Base-by-base conservation (phyloP, 495 filamentous ascomycete species). In the Annulohypoxylon moriforme region DNA sequence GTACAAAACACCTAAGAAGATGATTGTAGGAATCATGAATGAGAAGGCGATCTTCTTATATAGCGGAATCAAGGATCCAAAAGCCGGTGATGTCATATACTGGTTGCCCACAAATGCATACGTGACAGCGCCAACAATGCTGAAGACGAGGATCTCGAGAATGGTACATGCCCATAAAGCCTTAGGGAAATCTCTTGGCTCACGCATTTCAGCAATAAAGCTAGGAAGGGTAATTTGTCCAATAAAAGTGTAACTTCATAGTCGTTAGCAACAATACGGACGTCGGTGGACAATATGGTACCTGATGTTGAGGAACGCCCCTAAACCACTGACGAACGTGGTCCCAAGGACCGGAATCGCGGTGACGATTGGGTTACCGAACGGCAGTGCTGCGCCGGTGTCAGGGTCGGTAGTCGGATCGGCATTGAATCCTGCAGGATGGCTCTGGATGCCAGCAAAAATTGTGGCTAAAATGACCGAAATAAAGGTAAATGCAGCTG, bases 131-230 rank as follows among this genome's bases (percentile, higher is more conserved):
- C 93, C 93, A 38, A 93, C 90, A 31, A 93, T 72, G 72, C 88
- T 90, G 81, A 96, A 97, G 9, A 95, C 83, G 59, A 96, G 88
- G 57, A 96, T 83, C 74, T 97, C 93, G 59, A 90, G 89, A 58
- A 96, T 92, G 34, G 93, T 96, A 62, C 95, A 93, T 18, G 89
- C 92, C 83, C 92, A 96, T 2, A 97, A 85, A 22, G 93, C 93
- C 79, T 96, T 96, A 75, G 92, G 93, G 78, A 97, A 97, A 69
- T 97, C 93, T 63, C 85, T 75, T 0, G 93, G 93, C 36, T 96
- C 87, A 75, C 88, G 89, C 93, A 97, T 97, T 77, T 97, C 93
- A 4, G 93, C 93, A 69, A 97, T 97, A 83, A 97, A 97, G 73
- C 89, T 92, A 2, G 93, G 93, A 24, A 97, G 84, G 0, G 93